These are phyloP conservation scores for Penicillium sp. DNA, from an alignment of 2,329 filamentous ascomycete species.

Conservation along the genomic window DNA sequence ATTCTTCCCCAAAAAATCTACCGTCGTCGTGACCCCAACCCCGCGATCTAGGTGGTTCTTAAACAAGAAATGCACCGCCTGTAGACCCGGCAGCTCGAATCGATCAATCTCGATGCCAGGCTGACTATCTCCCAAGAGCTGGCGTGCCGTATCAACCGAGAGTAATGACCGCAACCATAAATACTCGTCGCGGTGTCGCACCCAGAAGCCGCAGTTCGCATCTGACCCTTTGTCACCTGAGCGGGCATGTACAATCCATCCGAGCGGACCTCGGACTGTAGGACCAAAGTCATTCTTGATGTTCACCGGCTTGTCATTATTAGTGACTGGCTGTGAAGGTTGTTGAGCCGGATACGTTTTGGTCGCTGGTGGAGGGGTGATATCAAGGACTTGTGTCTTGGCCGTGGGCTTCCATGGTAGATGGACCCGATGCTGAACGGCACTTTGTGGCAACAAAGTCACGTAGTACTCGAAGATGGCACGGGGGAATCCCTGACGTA, in stretches of 20 bases:
- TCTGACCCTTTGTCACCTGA: slow-evolving; percentile 55
- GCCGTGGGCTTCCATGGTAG: slow-evolving; percentile 36
- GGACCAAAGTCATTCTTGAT: slow-evolving; percentile 33
- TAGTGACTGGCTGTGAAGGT: slow-evolving; percentile 31
- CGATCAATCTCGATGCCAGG: slow-evolving; percentile 46
- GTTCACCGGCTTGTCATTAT: slow-evolving; percentile 19
- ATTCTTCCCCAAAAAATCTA: slow-evolving; percentile 51
- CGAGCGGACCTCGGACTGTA: slow-evolving; percentile 37
- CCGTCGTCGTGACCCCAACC: slow-evolving; percentile 42
- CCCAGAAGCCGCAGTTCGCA: slow-evolving; percentile 56
- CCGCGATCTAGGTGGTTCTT: slow-evolving; percentile 47
- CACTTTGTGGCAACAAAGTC: slow-evolving; percentile 35
- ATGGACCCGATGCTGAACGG: slow-evolving; percentile 35
- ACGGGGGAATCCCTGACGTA: slow-evolving; percentile 43
- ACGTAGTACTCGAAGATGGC: slow-evolving; percentile 42
- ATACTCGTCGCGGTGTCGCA: slow-evolving; percentile 50
- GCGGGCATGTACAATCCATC: slow-evolving; percentile 45
- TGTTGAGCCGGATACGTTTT: slow-evolving; percentile 30
- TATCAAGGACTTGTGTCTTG: slow-evolving; percentile 27
- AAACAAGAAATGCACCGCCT: slow-evolving; percentile 49
- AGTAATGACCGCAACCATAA: slow-evolving; percentile 46
- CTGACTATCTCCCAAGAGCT: slow-evolving; percentile 28
- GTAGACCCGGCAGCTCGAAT: slow-evolving; percentile 54
- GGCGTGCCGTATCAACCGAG: slow-evolving; percentile 25
- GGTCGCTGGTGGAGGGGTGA: slow-evolving; percentile 30